Base-by-base conservation (phyloP, 257 asterid species). In the Solanum sejunctum region DNA sequence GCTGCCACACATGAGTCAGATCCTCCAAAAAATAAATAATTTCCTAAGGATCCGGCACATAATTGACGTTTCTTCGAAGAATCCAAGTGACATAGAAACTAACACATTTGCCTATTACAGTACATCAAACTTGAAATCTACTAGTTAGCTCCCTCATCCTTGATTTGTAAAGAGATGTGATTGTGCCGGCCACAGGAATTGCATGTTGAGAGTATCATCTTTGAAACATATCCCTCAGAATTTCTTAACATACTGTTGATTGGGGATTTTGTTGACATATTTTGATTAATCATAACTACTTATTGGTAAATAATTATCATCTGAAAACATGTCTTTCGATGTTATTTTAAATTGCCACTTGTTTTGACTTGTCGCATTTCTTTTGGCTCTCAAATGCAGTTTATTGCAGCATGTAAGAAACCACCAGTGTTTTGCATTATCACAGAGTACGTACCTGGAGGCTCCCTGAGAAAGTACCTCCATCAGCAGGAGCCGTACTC, bases 401-500 rank as follows among this genome's bases (percentile, higher is more conserved):
- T 96, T 85, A 89, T 96, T 84, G 98, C 97, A 69, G 99, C 99
- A 32, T 95, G 99, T 86, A 96, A 96, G 93, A 96, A 95, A 70
- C 91, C 97, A 72, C 99, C 99, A 0, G 99, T 96, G 43, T 95
- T 95, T 84, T 95, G 99, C 85, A 96, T 96, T 10, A 96, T 96
- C 91, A 96, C 99, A 0, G 98, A 93, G 85, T 95, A 96, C 90
- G 89, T 95, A 79, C 92, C 98, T 0, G 99, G 99, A 17, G 99
- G 99, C 32, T 93, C 99, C 84, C 96, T 96, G 56, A 84, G 97
- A 86, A 96, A 94, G 83, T 96, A 89, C 91, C 97, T 96, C 57
- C 99, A 96, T 85, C 98, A 95, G 92, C 98, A 93, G 88, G 96
- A 91, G 83, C 99, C 98, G 0, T 86, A 93, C 88, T 96, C 99